Percentiles rank a stretch among this genome's conserved stretches.
Conservation (phyloP, 768 basidiomycete species). For the Termitomyces sp. region DNA sequence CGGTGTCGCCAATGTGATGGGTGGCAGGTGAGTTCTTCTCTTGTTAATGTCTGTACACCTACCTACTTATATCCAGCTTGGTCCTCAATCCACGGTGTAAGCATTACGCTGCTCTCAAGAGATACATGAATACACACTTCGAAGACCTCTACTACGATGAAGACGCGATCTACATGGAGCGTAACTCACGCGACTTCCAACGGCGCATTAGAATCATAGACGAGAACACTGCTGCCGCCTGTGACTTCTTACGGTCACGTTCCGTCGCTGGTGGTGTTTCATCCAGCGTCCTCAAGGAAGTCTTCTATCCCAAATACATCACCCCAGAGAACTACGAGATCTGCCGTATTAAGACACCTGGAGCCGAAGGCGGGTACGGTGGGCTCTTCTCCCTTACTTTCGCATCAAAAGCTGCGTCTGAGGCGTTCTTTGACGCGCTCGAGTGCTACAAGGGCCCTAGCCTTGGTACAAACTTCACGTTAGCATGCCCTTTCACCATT, state of each 20-base stretch:
- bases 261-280: slow-evolving; percentile 36
- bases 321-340: slow-evolving; percentile 66
- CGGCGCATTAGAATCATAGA: slow-evolving; percentile 74
- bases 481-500: slow-evolving; percentile 91
- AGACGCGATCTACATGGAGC: slow-evolving; percentile 95
- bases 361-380: slow-evolving; percentile 58
- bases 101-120: slow-evolving; percentile 64
- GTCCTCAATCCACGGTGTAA: slow-evolving; percentile 78
- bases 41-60: not conserved
- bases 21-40: slow-evolving; percentile 67
- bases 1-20: slow-evolving; percentile 94
- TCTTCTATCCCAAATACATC: slow-evolving; percentile 86
- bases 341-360: slow-evolving; percentile 47
- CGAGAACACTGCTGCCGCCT: slow-evolving; percentile 74
- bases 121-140: slow-evolving; percentile 48
- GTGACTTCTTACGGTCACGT: slow-evolving; percentile 66
- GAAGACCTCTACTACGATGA: slow-evolving; percentile 88
- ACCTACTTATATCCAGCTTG: slow-evolving; percentile 44
- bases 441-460: slow-evolving; percentile 86
- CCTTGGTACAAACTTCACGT: slow-evolving; percentile 92
- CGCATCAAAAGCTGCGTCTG: slow-evolving; percentile 56
- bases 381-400: slow-evolving; percentile 89
- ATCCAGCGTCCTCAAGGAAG: slow-evolving; percentile 61
- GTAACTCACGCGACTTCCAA: slow-evolving; percentile 92
- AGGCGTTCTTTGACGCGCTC: slow-evolving; percentile 81